These are phyloP conservation scores for Sporisorium scitamineum DNA, from an alignment of 1,284 basidiomycete species.

Conservation along the genomic window DNA sequence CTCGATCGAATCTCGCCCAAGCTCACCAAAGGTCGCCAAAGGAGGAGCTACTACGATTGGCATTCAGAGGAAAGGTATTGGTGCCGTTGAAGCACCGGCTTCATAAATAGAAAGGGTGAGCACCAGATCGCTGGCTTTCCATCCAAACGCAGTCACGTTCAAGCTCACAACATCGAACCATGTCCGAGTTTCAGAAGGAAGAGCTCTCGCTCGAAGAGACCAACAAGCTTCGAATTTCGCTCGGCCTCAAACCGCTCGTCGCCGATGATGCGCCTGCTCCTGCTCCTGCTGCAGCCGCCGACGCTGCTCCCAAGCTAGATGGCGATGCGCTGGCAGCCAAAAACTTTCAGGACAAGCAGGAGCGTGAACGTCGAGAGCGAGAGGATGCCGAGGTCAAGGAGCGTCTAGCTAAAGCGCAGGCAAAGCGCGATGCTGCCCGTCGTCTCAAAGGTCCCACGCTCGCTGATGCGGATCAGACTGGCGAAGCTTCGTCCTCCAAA, in stretches of 20 bases:
- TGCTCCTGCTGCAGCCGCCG: constrained; percentile 37
- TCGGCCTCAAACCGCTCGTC: constrained; percentile 93
- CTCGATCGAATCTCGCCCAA: too few relatives aligned
- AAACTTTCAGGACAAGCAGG: constrained; percentile 72
- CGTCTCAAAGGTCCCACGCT: constrained; percentile 90
- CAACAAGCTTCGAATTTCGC: constrained; percentile 92
- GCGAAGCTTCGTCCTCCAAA: constrained; percentile 43
- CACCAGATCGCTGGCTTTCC: constrained; percentile 19
- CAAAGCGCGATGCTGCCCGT: constrained; percentile 87
- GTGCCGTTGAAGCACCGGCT: background rate
- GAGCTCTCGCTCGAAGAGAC: constrained; percentile 96
- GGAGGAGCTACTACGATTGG: background rate
- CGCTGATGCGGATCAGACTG: constrained; percentile 74
- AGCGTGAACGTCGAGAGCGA: constrained; percentile 78
- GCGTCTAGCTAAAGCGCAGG: constrained; percentile 73
- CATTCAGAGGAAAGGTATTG: background rate
- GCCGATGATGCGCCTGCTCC: constrained; percentile 71
- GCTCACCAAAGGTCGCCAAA: background rate
- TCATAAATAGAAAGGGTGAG: constrained; percentile 33
- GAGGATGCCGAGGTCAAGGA: constrained; percentile 75
- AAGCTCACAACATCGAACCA: constrained; percentile 53
- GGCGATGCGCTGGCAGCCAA: constrained; percentile 69
- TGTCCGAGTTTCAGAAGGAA: constrained; percentile 72
- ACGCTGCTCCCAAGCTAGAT: constrained; percentile 42
- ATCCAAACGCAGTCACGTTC: constrained; percentile 13